A percentile compares a stretch with the other conserved stretches of the same genome.
These are phyloP conservation scores for Phytopythium chamaehyphon DNA, from an alignment of 352 stramenopile species.

Conservation along the genomic window DNA sequence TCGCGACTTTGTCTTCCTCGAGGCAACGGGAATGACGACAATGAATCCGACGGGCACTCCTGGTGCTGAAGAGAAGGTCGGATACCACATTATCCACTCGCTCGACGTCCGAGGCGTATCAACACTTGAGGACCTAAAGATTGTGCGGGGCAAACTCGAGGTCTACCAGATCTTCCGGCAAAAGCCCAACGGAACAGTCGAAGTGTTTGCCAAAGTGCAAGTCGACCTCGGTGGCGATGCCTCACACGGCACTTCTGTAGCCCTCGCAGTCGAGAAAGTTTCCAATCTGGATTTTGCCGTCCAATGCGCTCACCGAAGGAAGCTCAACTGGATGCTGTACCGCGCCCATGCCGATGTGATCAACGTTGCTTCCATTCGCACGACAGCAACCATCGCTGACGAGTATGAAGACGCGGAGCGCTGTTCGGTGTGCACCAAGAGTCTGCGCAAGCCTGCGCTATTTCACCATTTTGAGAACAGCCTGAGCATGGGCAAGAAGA, in stretches of 20 bases:
- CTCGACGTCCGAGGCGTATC: slow-evolving; percentile 33
- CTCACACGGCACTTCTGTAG: slow-evolving; percentile 10
- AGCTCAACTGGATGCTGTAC: slow-evolving; percentile 26
- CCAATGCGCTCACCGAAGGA: slow-evolving; percentile 19
- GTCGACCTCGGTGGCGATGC: slow-evolving; percentile 18
- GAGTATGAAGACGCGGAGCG: slow-evolving; percentile 3
- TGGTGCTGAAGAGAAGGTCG: slow-evolving; percentile 22
- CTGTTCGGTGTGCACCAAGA: slow-evolving; percentile 21
- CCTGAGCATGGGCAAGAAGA: background rate
- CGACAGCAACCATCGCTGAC: background rate
- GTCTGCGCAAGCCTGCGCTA: slow-evolving; percentile 5
- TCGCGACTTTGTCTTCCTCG: slow-evolving; percentile 45
- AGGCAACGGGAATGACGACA: slow-evolving; percentile 28
- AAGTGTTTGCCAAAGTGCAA: slow-evolving; percentile 27
- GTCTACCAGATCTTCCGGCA: slow-evolving; percentile 32
- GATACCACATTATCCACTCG: slow-evolving; percentile 46
- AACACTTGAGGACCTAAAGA: slow-evolving; percentile 24
- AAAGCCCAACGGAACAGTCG: slow-evolving; percentile 21
- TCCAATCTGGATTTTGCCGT: slow-evolving; percentile 11
- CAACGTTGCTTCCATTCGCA: slow-evolving; percentile 1
- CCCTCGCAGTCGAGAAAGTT: slow-evolving; percentile 14
- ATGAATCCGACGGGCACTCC: slow-evolving; percentile 6
- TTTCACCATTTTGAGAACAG: slow-evolving; percentile 4
- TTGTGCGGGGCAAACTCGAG: slow-evolving; percentile 17
- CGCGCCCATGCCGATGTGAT: slow-evolving; percentile 11